Conservation (phyloP, 1,284 basidiomycete species). For the Austroboletus niveus region DNA sequence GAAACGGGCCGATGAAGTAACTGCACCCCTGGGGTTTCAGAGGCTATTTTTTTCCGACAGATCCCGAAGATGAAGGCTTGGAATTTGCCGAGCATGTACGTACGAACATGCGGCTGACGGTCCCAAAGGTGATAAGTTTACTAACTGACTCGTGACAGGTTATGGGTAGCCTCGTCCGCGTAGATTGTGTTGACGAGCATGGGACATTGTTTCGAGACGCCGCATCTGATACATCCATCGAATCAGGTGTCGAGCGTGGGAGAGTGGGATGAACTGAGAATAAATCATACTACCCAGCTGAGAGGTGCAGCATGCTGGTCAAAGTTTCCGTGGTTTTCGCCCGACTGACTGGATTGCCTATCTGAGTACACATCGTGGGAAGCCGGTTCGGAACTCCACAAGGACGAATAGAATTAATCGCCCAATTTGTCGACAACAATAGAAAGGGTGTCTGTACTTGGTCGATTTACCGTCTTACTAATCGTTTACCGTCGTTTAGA, state of each 20-base stretch:
- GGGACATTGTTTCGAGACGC: too few relatives aligned
- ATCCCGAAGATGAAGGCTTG: neutral
- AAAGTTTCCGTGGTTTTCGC: slow-evolving; percentile 27
- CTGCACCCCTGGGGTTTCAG: neutral
- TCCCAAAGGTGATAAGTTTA: too few relatives aligned
- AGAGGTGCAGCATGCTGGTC: neutral
- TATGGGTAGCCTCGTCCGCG: neutral
- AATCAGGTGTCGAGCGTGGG: slow-evolving; percentile 8
- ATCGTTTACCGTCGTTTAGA: neutral
- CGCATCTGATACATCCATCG: neutral
- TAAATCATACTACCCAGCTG: neutral
- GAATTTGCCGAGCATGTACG: neutral
- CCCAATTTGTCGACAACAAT: slow-evolving; percentile 6
- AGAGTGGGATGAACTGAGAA: neutral
- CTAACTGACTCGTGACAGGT: too few relatives aligned
- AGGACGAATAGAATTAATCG: neutral
- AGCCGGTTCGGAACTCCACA: slow-evolving; percentile 2
- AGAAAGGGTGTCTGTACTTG: neutral
- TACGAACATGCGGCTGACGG: neutral
- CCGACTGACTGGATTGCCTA: slow-evolving; percentile 1
- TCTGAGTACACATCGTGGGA: neutral
- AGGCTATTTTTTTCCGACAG: neutral
- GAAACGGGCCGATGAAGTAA: slow-evolving; percentile 1
- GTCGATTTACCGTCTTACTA: slow-evolving; percentile 2
- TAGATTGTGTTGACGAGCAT: neutral